Evolutionary conservation across 2,329 filamentous ascomycete genomes (phyloP).

Genomic region (Fusarium sp.): DNA sequence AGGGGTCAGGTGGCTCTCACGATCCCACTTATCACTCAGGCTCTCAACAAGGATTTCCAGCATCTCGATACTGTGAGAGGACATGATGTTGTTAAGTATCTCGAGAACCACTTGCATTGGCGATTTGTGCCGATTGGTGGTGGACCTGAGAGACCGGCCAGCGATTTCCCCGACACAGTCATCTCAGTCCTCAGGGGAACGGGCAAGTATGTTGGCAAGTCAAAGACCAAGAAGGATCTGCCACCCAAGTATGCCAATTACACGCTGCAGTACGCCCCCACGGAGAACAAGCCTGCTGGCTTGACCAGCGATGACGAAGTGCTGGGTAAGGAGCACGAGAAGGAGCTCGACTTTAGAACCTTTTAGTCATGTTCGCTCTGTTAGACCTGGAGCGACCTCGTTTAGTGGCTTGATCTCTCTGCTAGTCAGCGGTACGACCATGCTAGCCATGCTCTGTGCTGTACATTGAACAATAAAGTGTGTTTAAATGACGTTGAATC

Average conservation of each 20-base stretch:
- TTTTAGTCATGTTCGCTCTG: slow-evolving; percentile 29
- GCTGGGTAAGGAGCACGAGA: neutral
- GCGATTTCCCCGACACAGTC: slow-evolving; percentile 9
- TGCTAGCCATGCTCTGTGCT: neutral
- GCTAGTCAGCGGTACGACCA: neutral
- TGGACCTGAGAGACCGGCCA: neutral
- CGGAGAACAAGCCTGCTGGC: neutral
- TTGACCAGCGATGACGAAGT: neutral
- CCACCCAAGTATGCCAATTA: neutral
- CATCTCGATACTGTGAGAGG: neutral
- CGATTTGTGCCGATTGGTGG: slow-evolving; percentile 5
- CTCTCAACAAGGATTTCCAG: neutral
- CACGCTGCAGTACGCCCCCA: neutral
- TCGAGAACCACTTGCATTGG: slow-evolving; percentile 6
- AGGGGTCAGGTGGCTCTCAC: slow-evolving; percentile 19
- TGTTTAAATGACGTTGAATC: neutral
- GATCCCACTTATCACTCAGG: slow-evolving; percentile 3
- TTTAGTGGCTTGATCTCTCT: neutral
- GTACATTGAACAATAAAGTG: neutral
- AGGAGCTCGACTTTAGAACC: neutral
- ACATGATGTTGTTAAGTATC: neutral
- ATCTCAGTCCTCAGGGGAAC: slow-evolving; percentile 13
- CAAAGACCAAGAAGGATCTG: neutral
- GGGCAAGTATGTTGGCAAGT: neutral
- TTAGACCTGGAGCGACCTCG: neutral